Evolutionary conservation across 208 protist genomes (phyloP).

Genomic region (Trypanosoma lewisi): DNA sequence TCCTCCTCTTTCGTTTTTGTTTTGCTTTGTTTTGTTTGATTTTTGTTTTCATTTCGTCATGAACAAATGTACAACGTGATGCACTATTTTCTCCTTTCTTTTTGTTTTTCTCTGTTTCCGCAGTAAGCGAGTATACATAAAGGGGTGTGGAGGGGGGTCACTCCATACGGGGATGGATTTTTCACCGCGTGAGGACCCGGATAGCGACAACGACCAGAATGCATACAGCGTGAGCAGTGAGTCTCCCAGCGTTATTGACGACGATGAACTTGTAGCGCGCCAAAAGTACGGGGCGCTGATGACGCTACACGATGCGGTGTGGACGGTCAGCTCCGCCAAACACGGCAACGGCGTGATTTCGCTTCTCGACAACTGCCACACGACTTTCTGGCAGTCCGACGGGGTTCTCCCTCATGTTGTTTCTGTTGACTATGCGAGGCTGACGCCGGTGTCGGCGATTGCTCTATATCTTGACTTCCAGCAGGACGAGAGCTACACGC

Average conservation of each 20-base stretch:
- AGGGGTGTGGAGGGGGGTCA: neutral
- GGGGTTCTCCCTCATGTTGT: slow-evolving; percentile 79
- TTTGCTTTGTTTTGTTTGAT: neutral
- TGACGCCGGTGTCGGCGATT: slow-evolving; percentile 51
- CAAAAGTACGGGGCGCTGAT: slow-evolving; percentile 24
- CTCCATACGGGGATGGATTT: no score
- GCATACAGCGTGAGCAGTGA: neutral
- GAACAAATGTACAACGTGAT: neutral
- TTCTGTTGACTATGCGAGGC: slow-evolving; percentile 53
- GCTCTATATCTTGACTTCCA: slow-evolving; percentile 65
- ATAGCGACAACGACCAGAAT: slow-evolving; percentile 14
- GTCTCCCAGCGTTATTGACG: slow-evolving; percentile 17
- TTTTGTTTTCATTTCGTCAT: neutral
- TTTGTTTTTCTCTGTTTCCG: neutral
- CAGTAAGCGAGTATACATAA: no score
- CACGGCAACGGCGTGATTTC: slow-evolving; percentile 81
- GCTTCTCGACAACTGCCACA: slow-evolving; percentile 44
- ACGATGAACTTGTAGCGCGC: slow-evolving; percentile 16
- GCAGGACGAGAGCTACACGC: slow-evolving; percentile 89
- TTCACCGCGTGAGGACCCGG: neutral
- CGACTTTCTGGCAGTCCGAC: slow-evolving; percentile 91
- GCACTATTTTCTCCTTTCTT: neutral
- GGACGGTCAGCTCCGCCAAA: slow-evolving; percentile 86
- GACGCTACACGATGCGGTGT: slow-evolving; percentile 44
- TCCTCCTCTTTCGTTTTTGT: neutral